Conservation (phyloP, 805 yeast genomes). For the Debaryomyces hansenii region DNA sequence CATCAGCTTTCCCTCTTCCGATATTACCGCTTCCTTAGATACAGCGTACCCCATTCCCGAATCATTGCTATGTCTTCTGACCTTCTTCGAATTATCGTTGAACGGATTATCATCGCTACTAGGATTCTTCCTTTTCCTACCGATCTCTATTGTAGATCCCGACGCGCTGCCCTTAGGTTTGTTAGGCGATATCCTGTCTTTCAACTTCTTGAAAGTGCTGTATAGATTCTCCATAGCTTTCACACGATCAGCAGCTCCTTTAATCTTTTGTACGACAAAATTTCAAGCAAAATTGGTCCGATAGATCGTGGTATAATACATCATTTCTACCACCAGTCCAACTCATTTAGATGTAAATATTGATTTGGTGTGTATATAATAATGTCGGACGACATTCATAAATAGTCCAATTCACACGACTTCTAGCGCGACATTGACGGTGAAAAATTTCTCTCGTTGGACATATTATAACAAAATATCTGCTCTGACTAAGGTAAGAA, state of each 20-base stretch:
- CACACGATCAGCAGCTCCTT: not conserved
- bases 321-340: no score
- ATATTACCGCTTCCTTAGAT: not conserved
- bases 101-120: constrained; percentile 28
- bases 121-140: constrained; percentile 8
- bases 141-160: constrained; percentile 5
- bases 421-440: not conserved
- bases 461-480: not conserved
- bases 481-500: no score
- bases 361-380: not conserved
- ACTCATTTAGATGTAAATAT: no score
- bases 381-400: not conserved
- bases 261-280: not conserved
- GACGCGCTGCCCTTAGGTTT: constrained; percentile 11
- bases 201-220: constrained; percentile 16
- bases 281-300: not conserved
- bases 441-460: not conserved
- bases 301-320: not conserved
- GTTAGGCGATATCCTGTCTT: constrained; percentile 24
- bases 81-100: constrained; percentile 14
- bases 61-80: not conserved
- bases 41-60: not conserved
- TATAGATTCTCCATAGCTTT: constrained; percentile 9
- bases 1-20: not conserved
- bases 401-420: not conserved